Conservation (phyloP, 306 rosid genomes). For the Cucurbita maxima region DNA sequence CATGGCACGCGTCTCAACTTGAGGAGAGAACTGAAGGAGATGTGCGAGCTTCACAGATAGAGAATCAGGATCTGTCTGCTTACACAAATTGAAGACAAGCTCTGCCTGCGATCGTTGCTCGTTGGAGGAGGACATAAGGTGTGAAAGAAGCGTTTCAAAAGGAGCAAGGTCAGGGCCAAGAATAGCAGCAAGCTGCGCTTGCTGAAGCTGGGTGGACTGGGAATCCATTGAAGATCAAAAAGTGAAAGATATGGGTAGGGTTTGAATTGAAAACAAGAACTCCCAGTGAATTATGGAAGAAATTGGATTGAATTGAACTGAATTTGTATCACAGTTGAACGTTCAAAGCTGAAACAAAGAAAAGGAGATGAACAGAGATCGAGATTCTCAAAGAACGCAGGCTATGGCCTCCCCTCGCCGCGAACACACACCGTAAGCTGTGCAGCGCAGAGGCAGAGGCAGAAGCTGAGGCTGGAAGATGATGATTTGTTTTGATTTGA, state of each 20-base stretch:
- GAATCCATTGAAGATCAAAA: conserved; percentile 36
- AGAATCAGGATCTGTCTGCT: conserved; percentile 79
- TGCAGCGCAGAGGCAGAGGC: neutral
- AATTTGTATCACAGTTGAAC: neutral
- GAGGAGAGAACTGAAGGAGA: conserved; percentile 62
- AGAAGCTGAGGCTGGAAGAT: neutral
- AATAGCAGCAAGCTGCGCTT: conserved; percentile 37
- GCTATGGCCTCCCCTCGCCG: neutral
- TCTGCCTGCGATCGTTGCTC: conserved; percentile 87
- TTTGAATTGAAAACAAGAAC: neutral
- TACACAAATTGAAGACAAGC: conserved; percentile 77
- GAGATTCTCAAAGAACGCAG: neutral
- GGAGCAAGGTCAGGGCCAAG: conserved; percentile 73
- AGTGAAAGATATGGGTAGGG: neutral
- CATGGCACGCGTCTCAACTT: conserved; percentile 77
- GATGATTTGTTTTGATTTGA: neutral
- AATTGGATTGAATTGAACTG: no score
- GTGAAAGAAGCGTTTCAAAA: conserved; percentile 74
- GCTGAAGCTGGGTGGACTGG: conserved; percentile 39
- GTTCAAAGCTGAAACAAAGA: neutral
- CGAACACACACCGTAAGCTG: neutral
- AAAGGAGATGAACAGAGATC: neutral
- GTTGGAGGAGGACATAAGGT: conserved; percentile 80
- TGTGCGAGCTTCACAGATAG: conserved; percentile 72
- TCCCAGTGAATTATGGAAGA: neutral